Conservation (phyloP, 2,329 filamentous ascomycete species). For the Pestalotiopsis sp. region DNA sequence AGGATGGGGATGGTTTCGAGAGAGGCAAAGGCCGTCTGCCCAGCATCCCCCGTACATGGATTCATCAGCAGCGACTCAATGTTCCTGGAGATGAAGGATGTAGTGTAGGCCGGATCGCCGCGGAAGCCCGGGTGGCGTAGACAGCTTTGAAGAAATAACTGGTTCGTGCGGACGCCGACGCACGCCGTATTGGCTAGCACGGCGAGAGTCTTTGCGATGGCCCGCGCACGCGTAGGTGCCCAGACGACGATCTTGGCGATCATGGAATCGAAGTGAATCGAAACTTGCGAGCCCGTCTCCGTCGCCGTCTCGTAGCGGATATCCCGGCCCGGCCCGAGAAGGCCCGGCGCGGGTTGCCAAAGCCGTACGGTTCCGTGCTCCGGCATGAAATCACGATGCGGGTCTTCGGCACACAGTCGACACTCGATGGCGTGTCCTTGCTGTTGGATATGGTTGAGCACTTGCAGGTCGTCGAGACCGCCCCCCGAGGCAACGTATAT, state of each 20-base stretch:
- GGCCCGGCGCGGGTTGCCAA: constrained; percentile 30
- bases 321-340: constrained; percentile 6
- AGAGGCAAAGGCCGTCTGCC: background rate
- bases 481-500: constrained; percentile 37
- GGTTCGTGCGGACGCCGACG: constrained; percentile 60
- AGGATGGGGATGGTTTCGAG: background rate
- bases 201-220: constrained; percentile 36
- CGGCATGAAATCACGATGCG: constrained; percentile 38
- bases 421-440: constrained; percentile 45
- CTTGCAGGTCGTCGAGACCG: constrained; percentile 24
- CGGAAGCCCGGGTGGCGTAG: constrained; percentile 67
- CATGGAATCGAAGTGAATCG: constrained; percentile 49
- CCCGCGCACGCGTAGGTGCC: constrained; percentile 37
- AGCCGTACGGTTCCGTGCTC: constrained; percentile 36
- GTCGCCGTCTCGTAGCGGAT: constrained; percentile 46
- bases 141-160: constrained; percentile 70
- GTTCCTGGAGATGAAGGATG: constrained; percentile 64
- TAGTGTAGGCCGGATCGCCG: constrained; percentile 62
- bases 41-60: background rate
- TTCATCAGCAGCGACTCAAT: background rate
- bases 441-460: constrained; percentile 26
- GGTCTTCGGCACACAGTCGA: constrained; percentile 46
- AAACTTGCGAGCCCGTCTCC: constrained; percentile 36
- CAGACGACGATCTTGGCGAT: constrained; percentile 49
- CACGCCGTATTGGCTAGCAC: constrained; percentile 39